Percentiles rank a stretch among this genome's conserved stretches.
Conservation (phyloP, 306 rosid species). For the Lotus japonicus region DNA sequence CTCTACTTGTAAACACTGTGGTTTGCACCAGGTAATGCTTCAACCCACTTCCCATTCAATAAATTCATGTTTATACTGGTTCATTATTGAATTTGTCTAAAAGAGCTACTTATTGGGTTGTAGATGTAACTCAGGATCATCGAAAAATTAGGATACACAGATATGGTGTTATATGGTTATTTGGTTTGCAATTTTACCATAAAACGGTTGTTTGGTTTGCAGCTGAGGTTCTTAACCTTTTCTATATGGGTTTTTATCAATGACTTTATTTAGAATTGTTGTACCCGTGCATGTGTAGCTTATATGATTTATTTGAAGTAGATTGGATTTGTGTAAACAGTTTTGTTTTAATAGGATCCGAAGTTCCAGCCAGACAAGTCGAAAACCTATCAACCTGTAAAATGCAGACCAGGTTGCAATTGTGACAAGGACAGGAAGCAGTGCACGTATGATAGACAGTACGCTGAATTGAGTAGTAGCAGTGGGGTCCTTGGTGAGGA, state of each 20-base stretch:
- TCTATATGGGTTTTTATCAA: too few relatives aligned
- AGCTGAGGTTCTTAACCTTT: too few relatives aligned
- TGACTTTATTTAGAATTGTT: background rate
- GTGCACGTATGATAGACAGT: conserved; percentile 81
- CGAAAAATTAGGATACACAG: background rate
- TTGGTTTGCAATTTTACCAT: too few relatives aligned
- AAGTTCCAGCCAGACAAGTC: conserved; percentile 76
- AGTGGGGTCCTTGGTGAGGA: conserved; percentile 92
- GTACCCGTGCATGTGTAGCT: background rate
- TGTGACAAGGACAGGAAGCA: conserved; percentile 55
- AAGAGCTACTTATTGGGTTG: background rate
- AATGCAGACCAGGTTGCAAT: conserved; percentile 68
- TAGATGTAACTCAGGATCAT: background rate
- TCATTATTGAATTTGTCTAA: background rate
- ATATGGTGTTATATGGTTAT: background rate
- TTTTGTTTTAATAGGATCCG: conserved; percentile 58
- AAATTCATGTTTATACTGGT: conserved; percentile 7
- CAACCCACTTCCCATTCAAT: background rate
- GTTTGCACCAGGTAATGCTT: conserved; percentile 49
- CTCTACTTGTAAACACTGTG: conserved; percentile 75
- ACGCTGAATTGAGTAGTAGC: conserved; percentile 91
- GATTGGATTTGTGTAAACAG: conserved; percentile 6
- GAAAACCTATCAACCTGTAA: conserved; percentile 59
- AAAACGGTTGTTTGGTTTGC: too few relatives aligned
- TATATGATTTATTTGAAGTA: conserved; percentile 8